phyloP scores from a whole-genome alignment of 2,329 filamentous ascomycete genomes.

The Magnaporthiopsis incrustans region DNA sequence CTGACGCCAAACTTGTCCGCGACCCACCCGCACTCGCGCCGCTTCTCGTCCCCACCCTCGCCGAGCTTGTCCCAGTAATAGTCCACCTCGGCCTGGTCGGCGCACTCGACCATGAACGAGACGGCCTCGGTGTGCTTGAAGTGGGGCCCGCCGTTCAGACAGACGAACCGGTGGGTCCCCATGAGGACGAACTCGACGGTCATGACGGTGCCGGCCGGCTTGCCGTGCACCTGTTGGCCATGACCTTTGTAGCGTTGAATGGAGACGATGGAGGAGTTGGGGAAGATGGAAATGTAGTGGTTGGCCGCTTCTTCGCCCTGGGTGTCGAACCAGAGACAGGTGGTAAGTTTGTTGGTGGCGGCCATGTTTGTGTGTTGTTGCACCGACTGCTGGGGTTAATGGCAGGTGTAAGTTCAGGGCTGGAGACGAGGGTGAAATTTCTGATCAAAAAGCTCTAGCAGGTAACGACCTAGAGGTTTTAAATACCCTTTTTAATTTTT shows the following conservation, averaged over 20 bases:
- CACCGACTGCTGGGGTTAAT: not conserved
- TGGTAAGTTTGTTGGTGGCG: constrained; percentile 14
- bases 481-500: not conserved
- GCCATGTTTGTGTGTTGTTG: not conserved
- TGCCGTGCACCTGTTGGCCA: constrained; percentile 23
- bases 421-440: no score
- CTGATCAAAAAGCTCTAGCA: no score
- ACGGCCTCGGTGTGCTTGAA: constrained; percentile 32
- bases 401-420: not conserved
- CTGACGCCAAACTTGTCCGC: constrained; percentile 35
- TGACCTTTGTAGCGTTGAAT: constrained; percentile 22
- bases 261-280: constrained; percentile 26
- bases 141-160: constrained; percentile 33
- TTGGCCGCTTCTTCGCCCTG: constrained; percentile 33
- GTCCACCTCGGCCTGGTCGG: constrained; percentile 37
- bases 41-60: constrained; percentile 28
- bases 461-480: no score
- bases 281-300: constrained; percentile 32
- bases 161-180: constrained; percentile 27
- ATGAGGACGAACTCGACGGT: constrained; percentile 30
- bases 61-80: constrained; percentile 36
- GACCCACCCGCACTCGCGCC: constrained; percentile 36
- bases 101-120: constrained; percentile 35
- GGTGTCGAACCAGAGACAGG: constrained; percentile 33
- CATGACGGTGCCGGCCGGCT: constrained; percentile 24